Conservation (phyloP, 2,329 filamentous ascomycete genomes). For the Cryphonectria carpinicola region DNA sequence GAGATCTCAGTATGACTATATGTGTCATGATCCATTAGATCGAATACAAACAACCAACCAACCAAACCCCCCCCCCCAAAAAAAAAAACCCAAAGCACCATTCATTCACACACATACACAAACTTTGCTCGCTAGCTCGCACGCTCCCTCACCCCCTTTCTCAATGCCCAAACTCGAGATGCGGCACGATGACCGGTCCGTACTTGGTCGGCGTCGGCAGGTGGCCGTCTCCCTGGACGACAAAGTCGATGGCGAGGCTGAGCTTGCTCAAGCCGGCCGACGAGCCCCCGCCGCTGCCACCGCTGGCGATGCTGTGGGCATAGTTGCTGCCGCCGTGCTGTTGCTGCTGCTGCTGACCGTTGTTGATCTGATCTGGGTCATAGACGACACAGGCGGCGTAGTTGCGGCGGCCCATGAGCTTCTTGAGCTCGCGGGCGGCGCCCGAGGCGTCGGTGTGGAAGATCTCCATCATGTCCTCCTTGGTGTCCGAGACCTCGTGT, state of each 20-base stretch:
- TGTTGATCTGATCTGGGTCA: conserved; percentile 74
- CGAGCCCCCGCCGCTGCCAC: conserved; percentile 34
- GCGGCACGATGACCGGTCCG: conserved; percentile 92
- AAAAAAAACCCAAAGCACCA: not conserved
- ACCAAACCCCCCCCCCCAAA: not conserved
- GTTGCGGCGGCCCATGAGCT: conserved; percentile 90
- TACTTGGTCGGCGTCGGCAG: conserved; percentile 90
- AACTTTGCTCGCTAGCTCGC: not conserved
- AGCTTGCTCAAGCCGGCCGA: conserved; percentile 63
- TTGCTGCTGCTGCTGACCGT: conserved; percentile 36
- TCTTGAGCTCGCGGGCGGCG: conserved; percentile 79
- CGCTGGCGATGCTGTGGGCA: conserved; percentile 32
- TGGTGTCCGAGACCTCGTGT: conserved; percentile 82
- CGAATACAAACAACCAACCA: too few relatives aligned
- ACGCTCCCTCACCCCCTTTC: not conserved
- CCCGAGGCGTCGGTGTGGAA: conserved; percentile 94
- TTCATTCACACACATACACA: not conserved
- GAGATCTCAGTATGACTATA: not conserved
- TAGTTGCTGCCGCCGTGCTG: conserved; percentile 8
- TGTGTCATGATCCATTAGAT: conserved; percentile 8
- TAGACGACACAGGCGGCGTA: conserved; percentile 94
- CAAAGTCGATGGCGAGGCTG: conserved; percentile 92
- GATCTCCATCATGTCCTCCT: conserved; percentile 99
- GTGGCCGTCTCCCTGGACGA: conserved; percentile 88
- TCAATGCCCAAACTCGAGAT: conserved; percentile 73